A percentile compares a stretch with the other conserved stretches of the same genome.
Evolutionary conservation across 352 stramenopile genomes (phyloP).

Genomic region (Globisporangium cystogenes): DNA sequence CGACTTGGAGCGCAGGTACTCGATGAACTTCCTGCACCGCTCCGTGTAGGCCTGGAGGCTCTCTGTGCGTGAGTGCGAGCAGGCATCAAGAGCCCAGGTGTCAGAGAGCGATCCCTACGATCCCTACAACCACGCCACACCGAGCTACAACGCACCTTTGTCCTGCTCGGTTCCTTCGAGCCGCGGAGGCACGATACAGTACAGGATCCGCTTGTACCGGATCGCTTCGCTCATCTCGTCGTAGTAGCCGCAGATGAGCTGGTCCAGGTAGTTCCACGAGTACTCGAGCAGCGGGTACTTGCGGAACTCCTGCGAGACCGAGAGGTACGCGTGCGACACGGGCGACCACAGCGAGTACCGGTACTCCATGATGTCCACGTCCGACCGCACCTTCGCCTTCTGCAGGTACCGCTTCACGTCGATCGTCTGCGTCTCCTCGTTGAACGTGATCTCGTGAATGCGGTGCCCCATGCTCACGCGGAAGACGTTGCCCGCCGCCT

Average conservation of each 20-base stretch:
- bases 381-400: slow-evolving; percentile 40
- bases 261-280: slow-evolving; percentile 83
- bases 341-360: slow-evolving; percentile 76
- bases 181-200: slow-evolving; percentile 58
- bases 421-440: slow-evolving; percentile 80
- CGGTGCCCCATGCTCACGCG: slow-evolving; percentile 83
- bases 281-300: slow-evolving; percentile 81
- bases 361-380: slow-evolving; percentile 83
- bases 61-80: slow-evolving; percentile 14
- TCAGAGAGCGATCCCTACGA: neutral
- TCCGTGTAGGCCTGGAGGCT: slow-evolving; percentile 59
- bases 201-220: slow-evolving; percentile 75
- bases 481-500: slow-evolving; percentile 40
- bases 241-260: slow-evolving; percentile 83
- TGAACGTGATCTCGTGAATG: slow-evolving; percentile 86
- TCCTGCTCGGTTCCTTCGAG: slow-evolving; percentile 24
- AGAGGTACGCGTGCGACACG: slow-evolving; percentile 54
- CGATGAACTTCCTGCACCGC: slow-evolving; percentile 59
- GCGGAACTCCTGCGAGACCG: slow-evolving; percentile 71
- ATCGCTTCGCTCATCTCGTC: slow-evolving; percentile 84
- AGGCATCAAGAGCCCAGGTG: neutral
- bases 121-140: neutral
- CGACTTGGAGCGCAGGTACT: slow-evolving; percentile 57
- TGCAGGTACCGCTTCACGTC: slow-evolving; percentile 85
- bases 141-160: slow-evolving; percentile 11